Evolutionary conservation across 148 eudicot species (phyloP).

Genomic region (Vaccinium corymbosum): DNA sequence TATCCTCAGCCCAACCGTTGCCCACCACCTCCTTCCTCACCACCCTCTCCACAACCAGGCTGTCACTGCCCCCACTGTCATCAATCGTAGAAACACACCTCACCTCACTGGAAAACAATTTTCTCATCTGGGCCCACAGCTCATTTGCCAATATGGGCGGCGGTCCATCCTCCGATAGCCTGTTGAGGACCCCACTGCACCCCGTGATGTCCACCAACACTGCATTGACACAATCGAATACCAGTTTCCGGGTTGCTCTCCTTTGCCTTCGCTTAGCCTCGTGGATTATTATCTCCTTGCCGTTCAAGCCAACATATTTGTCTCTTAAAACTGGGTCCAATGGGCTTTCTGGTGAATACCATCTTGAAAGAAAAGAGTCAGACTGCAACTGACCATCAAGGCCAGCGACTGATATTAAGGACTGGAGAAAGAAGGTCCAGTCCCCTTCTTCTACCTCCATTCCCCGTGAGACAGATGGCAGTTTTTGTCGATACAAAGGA

Average conservation of each 20-base stretch:
- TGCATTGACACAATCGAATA: constrained; percentile 81
- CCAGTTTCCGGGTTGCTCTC: constrained; percentile 60
- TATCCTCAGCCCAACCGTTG: constrained; percentile 55
- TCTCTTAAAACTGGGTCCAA: constrained; percentile 72
- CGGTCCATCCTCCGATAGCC: constrained; percentile 7
- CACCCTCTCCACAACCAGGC: constrained; percentile 61
- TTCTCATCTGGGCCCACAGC: constrained; percentile 66
- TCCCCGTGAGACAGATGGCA: constrained; percentile 39
- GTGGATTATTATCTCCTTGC: constrained; percentile 40
- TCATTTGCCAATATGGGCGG: constrained; percentile 31
- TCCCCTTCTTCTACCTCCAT: constrained; percentile 53
- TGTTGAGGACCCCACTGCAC: constrained; percentile 9
- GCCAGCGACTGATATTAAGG: constrained; percentile 64
- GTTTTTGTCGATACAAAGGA: constrained; percentile 31
- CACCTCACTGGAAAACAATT: constrained; percentile 46
- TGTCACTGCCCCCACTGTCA: constrained; percentile 41
- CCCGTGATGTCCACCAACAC: constrained; percentile 48
- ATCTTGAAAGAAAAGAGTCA: constrained; percentile 39
- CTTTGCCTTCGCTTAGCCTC: constrained; percentile 61
- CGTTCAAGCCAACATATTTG: constrained; percentile 41
- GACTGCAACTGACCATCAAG: constrained; percentile 36
- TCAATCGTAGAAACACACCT: constrained; percentile 27
- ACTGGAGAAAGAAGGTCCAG: constrained; percentile 53
- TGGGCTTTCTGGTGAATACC: constrained; percentile 84
- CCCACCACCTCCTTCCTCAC: constrained; percentile 78